Base-by-base conservation (phyloP, 495 filamentous ascomycete species). In the Geopyxis carbonaria region DNA sequence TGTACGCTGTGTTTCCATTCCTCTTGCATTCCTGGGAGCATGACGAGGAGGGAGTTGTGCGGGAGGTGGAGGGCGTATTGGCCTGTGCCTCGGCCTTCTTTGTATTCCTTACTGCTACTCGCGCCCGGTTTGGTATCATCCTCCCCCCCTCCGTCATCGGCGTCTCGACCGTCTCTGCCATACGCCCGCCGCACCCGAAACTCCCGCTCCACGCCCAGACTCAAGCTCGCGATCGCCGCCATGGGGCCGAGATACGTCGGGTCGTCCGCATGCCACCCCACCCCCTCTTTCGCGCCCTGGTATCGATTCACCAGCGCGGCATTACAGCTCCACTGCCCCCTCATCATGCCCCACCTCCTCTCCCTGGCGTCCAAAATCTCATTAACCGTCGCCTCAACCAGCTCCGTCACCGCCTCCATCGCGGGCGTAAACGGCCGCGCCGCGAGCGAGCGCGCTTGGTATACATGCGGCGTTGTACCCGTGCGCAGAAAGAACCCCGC, bases 301-400 rank as follows among this genome's bases (percentile, higher is more conserved):
- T 97, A 97, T 59, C 81, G 87, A 53, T 97, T 97, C 0, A 93
- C 85, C 45, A 93, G 82, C 0, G 85, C 82, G 0, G 83, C 83
- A 47, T 94, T 97, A 5, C 86, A 78, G 21, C 56, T 63, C 86
- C 89, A 94, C 1, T 64, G 59, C 2, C 69, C 48, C 18, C 11
- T 10, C 4, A 13, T 28, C 2, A 39, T 13, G 0, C 80, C 64
- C 1, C 76, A 77, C 46, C 92, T 68, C 56, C 85, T 93, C 55
- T 71, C 66, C 13, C 75, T 71, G 5, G 66, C 62, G 13, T 62
- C 61, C 42, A 83, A 83, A 10, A 80, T 74, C 11, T 59, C 49
- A 44, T 93, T 93, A 32, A 94, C 87, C 0, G 69, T 66, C 4
- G 61, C 60, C 49, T 81, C 70, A 0, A 94, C 84, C 22, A 58